phyloP scores from a whole-genome alignment of 2,329 filamentous ascomycete genomes.

The Aspergillus nomiae region DNA sequence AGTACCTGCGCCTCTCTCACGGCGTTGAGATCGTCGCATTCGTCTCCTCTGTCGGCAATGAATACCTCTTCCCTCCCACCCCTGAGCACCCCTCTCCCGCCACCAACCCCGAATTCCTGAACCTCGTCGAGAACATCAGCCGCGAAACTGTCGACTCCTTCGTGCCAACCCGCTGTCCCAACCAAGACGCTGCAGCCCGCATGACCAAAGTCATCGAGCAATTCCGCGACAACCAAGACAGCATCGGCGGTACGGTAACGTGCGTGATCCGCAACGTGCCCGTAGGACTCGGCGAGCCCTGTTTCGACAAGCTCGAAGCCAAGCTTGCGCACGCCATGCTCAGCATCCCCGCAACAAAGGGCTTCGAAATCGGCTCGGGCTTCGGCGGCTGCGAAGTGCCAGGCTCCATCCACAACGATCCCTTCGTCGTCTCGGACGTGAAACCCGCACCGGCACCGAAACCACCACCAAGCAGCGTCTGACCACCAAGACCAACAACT shows the following conservation, averaged over 20 bases:
- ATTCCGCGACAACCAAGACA: slow-evolving; percentile 77
- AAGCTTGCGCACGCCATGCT: slow-evolving; percentile 91
- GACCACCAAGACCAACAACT: slow-evolving; percentile 91
- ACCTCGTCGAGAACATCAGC: slow-evolving; percentile 70
- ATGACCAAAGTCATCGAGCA: slow-evolving; percentile 82
- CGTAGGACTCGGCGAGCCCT: slow-evolving; percentile 85
- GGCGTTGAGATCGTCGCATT: slow-evolving; percentile 91
- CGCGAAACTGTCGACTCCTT: slow-evolving; percentile 78
- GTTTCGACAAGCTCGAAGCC: slow-evolving; percentile 94
- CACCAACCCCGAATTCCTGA: slow-evolving; percentile 77
- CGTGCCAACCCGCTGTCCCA: slow-evolving; percentile 85
- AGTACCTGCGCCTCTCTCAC: slow-evolving; percentile 79
- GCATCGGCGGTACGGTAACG: slow-evolving; percentile 91
- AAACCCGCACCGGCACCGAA: slow-evolving; percentile 18
- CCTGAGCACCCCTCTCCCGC: slow-evolving; percentile 67
- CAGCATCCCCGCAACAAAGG: slow-evolving; percentile 91
- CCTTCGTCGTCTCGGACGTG: slow-evolving; percentile 64
- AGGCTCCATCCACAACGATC: slow-evolving; percentile 89
- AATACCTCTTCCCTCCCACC: slow-evolving; percentile 75
- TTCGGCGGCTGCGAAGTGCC: slow-evolving; percentile 84
- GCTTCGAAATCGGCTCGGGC: slow-evolving; percentile 92
- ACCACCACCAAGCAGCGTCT: slow-evolving; percentile 56
- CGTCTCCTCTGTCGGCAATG: slow-evolving; percentile 78
- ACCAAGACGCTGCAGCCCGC: slow-evolving; percentile 61
- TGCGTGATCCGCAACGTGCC: slow-evolving; percentile 89